Percentiles rank a stretch among this genome's conserved stretches.
Evolutionary conservation across 768 basidiomycete species (phyloP).

Genomic region (Imleria badia): DNA sequence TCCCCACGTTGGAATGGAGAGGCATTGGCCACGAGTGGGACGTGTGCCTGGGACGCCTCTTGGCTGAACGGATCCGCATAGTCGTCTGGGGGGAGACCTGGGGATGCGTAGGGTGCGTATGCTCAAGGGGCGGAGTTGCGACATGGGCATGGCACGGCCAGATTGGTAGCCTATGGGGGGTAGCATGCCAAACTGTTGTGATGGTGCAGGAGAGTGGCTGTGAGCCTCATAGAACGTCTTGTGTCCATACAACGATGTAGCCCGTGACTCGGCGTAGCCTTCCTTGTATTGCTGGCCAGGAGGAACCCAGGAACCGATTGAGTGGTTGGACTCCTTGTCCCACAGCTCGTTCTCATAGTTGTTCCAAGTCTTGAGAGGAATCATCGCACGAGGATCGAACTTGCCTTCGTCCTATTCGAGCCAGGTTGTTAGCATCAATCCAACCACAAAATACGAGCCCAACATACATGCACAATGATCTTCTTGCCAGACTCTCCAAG

Average conservation of each 20-base stretch:
- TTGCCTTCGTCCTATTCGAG: slow-evolving; percentile 88
- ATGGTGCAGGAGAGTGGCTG: slow-evolving; percentile 71
- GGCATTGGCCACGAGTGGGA: no score
- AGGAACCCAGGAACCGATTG: slow-evolving; percentile 90
- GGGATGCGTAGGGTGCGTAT: no score
- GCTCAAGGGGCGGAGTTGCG: slow-evolving; percentile 36
- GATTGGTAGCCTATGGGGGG: slow-evolving; percentile 74
- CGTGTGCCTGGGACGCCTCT: no score
- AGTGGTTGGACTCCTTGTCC: slow-evolving; percentile 97
- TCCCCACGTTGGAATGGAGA: no score
- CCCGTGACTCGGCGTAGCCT: slow-evolving; percentile 74
- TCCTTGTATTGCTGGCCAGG: slow-evolving; percentile 69
- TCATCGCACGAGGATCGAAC: slow-evolving; percentile 91
- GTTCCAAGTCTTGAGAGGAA: slow-evolving; percentile 94
- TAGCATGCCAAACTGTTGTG: slow-evolving; percentile 51
- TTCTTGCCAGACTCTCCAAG: slow-evolving; percentile 95
- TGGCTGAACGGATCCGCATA: no score
- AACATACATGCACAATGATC: slow-evolving; percentile 84
- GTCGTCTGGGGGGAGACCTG: no score
- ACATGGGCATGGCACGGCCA: slow-evolving; percentile 71
- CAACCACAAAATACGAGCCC: background rate
- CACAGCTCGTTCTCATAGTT: slow-evolving; percentile 97
- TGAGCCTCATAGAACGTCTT: slow-evolving; percentile 84
- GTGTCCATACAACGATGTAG: slow-evolving; percentile 82
- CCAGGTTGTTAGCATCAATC: slow-evolving; percentile 5